Percentiles rank a stretch among this genome's conserved stretches.
phyloP scores from a whole-genome alignment of 352 stramenopile species.

The Halophytophthora batemanensis region DNA sequence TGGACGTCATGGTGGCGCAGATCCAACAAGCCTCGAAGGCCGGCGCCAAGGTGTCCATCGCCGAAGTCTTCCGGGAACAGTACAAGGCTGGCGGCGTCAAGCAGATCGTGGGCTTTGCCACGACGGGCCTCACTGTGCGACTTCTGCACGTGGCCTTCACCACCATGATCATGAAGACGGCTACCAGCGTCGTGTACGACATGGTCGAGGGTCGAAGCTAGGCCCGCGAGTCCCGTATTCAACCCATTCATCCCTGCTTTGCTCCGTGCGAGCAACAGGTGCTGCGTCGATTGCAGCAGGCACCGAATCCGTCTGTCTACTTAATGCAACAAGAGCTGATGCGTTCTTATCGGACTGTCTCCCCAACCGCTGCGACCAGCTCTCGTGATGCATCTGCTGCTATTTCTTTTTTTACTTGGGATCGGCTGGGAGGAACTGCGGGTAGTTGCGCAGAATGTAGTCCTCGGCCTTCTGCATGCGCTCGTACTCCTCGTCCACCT shows the following conservation, averaged over 20 bases:
- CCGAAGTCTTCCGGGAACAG: conserved; percentile 72
- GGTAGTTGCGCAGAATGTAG: conserved; percentile 58
- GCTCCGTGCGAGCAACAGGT: conserved; percentile 9
- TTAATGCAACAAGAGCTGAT: no score
- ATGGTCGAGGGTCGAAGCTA: conserved; percentile 44
- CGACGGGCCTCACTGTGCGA: conserved; percentile 73
- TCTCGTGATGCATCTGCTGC: background rate
- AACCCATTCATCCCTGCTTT: conserved; percentile 9
- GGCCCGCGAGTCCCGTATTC: conserved; percentile 8
- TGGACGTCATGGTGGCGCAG: conserved; percentile 92
- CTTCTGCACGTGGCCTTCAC: conserved; percentile 81
- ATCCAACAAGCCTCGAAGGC: conserved; percentile 92
- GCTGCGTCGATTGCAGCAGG: conserved; percentile 19
- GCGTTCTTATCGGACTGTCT: conserved; percentile 4
- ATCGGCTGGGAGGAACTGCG: conserved; percentile 40
- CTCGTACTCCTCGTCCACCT: conserved; percentile 71
- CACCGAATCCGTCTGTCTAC: background rate
- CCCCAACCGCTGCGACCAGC: conserved; percentile 3
- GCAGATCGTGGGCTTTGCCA: conserved; percentile 77
- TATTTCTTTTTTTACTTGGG: conserved; percentile 13
- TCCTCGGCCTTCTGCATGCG: conserved; percentile 72
- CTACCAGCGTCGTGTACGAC: conserved; percentile 82
- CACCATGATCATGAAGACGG: conserved; percentile 91
- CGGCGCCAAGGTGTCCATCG: conserved; percentile 70
- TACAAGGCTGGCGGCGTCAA: conserved; percentile 77